These are phyloP conservation scores for Bruguiera gymnorhiza DNA, from an alignment of 345 rosid genomes.

Conservation along the genomic window DNA sequence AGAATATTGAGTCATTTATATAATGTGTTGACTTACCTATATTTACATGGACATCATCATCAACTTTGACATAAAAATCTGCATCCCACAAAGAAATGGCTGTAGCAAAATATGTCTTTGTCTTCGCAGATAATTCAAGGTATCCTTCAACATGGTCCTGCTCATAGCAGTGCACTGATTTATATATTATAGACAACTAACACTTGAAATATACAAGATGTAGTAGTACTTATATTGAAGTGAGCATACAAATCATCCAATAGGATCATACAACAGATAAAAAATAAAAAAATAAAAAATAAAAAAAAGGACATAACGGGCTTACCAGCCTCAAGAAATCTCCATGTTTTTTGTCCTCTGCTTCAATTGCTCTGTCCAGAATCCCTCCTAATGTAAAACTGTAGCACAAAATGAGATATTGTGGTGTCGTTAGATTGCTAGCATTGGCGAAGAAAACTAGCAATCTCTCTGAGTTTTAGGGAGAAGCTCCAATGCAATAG, in stretches of 20 bases:
- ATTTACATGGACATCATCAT: slow-evolving; percentile 97
- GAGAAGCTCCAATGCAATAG: too few species aligned
- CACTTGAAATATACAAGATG: too few species aligned
- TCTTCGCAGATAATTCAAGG: slow-evolving; percentile 94
- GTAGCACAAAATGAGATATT: not conserved
- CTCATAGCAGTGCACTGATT: slow-evolving; percentile 6
- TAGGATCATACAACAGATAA: not conserved
- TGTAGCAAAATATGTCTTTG: slow-evolving; percentile 86
- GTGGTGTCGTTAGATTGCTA: too few species aligned
- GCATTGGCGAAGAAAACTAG: too few species aligned
- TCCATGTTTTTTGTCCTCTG: slow-evolving; percentile 89
- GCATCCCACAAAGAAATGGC: slow-evolving; percentile 92
- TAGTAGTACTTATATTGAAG: not conserved
- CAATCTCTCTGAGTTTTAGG: too few species aligned
- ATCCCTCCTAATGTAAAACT: slow-evolving; percentile 93
- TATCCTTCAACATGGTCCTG: slow-evolving; percentile 99
- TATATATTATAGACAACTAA: not conserved
- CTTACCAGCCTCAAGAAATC: slow-evolving; percentile 83
- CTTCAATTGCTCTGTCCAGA: slow-evolving; percentile 86
- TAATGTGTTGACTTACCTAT: slow-evolving; percentile 44
- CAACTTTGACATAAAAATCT: slow-evolving; percentile 94
- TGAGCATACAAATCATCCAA: slow-evolving; percentile 4
- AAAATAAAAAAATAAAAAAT: not conserved
- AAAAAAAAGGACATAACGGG: not conserved
- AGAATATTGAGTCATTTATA: not conserved